Evolutionary conservation across 768 basidiomycete genomes (phyloP), one percentile per base, ranked within the genome.

Genomic region (Rhizopogon salebrosus): DNA sequence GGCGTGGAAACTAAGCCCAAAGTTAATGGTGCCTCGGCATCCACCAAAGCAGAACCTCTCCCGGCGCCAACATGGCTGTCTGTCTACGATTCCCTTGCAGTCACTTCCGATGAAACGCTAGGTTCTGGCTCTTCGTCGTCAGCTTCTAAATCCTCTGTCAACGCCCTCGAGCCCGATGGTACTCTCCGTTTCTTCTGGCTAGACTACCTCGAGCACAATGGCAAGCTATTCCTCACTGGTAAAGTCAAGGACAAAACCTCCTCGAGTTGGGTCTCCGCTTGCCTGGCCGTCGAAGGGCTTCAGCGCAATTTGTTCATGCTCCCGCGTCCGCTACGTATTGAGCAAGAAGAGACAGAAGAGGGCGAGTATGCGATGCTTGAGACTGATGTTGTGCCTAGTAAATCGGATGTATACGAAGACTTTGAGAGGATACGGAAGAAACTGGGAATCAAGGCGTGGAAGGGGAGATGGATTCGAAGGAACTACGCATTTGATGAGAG

Each of bases 151-250:
- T 62, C 64, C 64, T 69, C 75, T 20, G 58, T 83, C 6, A 78
- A 79, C 38, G 86, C 85, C 0, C 76, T 94, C 2, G 92, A 98
- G 62, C 71, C 80, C 4, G 92, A 97, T 57, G 93, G 92, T 1
- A 88, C 84, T 3, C 72, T 98, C 13, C 80, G 80, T 24, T 94
- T 99, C 75, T 99, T 87, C 75, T 99, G 97, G 97, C 75, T 98
- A 20, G 97, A 99, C 64, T 92, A 92, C 62, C 82, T 95, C 31
- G 93, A 98, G 64, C 79, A 82, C 43, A 81, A 88, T 14, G 95
- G 94, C 14, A 82, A 80, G 54, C 74, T 99, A 3, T 87, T 92
- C 64, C 87, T 99, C 57, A 81, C 91, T 40, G 97, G 97, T 6
- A 98, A 98, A 70, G 80, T 94, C 39, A 83, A 87, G 59, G 92